Evolutionary conservation across 2,329 filamentous ascomycete species (phyloP).

Genomic region (Nothophoma quercina): DNA sequence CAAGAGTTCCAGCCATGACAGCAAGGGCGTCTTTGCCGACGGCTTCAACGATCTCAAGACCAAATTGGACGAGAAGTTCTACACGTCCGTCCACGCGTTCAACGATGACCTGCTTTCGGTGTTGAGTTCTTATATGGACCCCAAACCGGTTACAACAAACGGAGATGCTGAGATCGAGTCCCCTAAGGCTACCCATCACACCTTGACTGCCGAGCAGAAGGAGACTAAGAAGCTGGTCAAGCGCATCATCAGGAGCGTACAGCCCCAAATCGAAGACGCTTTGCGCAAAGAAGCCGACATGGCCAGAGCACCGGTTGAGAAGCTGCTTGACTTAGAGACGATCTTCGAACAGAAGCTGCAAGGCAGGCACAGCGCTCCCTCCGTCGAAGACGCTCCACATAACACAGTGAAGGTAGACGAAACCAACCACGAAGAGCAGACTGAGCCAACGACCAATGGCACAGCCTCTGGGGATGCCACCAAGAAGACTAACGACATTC

Average conservation of each 20-base stretch:
- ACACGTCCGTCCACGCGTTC: conserved; percentile 68
- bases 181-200: conserved; percentile 51
- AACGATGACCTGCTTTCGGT: conserved; percentile 65
- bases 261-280: conserved; percentile 78
- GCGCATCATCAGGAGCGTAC: conserved; percentile 83
- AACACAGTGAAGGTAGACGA: conserved; percentile 30
- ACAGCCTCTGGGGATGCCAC: conserved; percentile 19
- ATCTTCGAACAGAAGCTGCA: conserved; percentile 72
- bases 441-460: conserved; percentile 22
- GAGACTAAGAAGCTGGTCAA: conserved; percentile 87
- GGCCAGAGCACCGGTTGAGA: conserved; percentile 72
- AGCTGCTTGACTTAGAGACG: conserved; percentile 76
- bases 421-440: conserved; percentile 16
- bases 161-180: conserved; percentile 53
- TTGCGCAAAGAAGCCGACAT: conserved; percentile 83
- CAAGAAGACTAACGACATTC: conserved; percentile 32
- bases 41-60: conserved; percentile 61
- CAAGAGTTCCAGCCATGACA: conserved; percentile 48
- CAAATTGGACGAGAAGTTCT: conserved; percentile 63
- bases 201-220: conserved; percentile 69
- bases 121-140: conserved; percentile 62
- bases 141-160: conserved; percentile 53
- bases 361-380: conserved; percentile 55
- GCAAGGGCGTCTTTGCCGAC: conserved; percentile 62
- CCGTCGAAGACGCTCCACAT: conserved; percentile 31